phyloP scores from a whole-genome alignment of 495 filamentous ascomycete genomes.

The Tetracladium setigerum region DNA sequence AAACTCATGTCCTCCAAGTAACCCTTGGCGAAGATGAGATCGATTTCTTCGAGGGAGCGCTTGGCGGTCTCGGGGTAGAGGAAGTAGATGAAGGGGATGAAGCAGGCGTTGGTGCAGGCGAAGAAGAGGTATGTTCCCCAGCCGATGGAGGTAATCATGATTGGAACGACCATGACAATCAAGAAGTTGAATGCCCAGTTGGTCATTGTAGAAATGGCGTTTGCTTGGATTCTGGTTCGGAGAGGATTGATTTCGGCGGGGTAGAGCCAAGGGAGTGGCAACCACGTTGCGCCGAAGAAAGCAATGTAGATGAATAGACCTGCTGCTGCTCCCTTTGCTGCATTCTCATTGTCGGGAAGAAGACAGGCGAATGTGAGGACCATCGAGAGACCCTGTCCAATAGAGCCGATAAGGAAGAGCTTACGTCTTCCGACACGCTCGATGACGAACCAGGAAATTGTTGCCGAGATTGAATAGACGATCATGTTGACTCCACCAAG shows the following conservation, averaged over 20 bases:
- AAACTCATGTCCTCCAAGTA: conserved; percentile 67
- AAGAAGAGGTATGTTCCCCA: conserved; percentile 83
- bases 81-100: conserved; percentile 68
- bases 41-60: conserved; percentile 71
- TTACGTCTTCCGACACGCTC: conserved; percentile 67
- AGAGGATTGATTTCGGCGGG: conserved; percentile 70
- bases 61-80: conserved; percentile 69
- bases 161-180: conserved; percentile 74
- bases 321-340: conserved; percentile 64
- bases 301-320: conserved; percentile 77
- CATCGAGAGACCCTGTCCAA: conserved; percentile 67
- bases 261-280: conserved; percentile 62
- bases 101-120: conserved; percentile 58
- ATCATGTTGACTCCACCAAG: conserved; percentile 76
- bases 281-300: conserved; percentile 67
- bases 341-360: conserved; percentile 43
- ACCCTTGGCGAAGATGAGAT: conserved; percentile 76
- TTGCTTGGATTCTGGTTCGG: conserved; percentile 66
- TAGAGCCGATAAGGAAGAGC: conserved; percentile 59
- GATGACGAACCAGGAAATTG: conserved; percentile 74
- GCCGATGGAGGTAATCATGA: conserved; percentile 57
- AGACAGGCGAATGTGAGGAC: conserved; percentile 66
- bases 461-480: conserved; percentile 71
- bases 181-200: conserved; percentile 82
- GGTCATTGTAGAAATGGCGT: conserved; percentile 65